Evolutionary conservation across 139 green algal genomes (phyloP), one percentile per base, ranked within the genome.

Genomic region (Haematococcus lacustris): DNA sequence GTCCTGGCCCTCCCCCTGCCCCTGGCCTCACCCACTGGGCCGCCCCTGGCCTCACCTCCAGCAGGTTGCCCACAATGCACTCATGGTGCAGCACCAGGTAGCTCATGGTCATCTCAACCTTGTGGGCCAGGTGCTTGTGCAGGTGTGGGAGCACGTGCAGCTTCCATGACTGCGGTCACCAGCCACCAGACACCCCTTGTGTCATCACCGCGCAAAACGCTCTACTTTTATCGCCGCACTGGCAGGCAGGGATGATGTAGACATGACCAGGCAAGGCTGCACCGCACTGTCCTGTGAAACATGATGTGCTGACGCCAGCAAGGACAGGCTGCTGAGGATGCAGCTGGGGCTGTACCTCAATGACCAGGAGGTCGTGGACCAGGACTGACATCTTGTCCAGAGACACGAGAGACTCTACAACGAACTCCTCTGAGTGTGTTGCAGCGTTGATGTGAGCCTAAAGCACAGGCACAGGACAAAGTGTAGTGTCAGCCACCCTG

Each of bases 391-490:
- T 63, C 73, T 88, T 91, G 77, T 93, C 89, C 17, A 81, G 69
- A 0, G 83, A 89, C 25, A 93, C 78, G 47, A 96, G 78, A 39
- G 86, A 69, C 72, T 94, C 88, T 61, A 93, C 85, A 0, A 97
- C 86, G 76, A 92, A 96, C 77, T 97, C 92, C 66, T 97, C 89
- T 25, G 85, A 85, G 70, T 93, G 85, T 0, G 65, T 79, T 43
- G 82, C 68, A 0, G 87, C 91, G 67, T 96, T 94, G 57, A 88
- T 74, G 71, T 97, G 92, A 1, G 92, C 90, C 88, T 94, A 77
- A 53, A 53, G 17, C 17, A 9, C 43, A 17, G 9, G 43, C 43
- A 53, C 43, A 53, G 43, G 9, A 53, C 9, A 9, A 28, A 28
- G 9, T 9, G 43, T 28, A 9, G 43, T 9, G 43, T 17, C 43